Evolutionary conservation across 495 filamentous ascomycete genomes (phyloP).

Genomic region (Cryomyces minteri): DNA sequence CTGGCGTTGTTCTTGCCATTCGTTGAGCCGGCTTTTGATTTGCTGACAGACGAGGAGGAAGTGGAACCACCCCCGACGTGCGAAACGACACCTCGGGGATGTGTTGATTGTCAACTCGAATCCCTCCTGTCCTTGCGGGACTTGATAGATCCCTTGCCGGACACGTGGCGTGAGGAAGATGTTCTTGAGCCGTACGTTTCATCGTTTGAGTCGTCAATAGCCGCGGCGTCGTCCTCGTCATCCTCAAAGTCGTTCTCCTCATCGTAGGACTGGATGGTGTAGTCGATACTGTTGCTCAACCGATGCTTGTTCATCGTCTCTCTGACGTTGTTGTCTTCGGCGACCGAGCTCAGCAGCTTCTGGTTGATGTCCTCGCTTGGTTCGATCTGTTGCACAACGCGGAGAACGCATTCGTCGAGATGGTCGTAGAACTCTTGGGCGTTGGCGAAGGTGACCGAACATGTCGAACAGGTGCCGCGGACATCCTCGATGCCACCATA

Average conservation of each 20-base stretch:
- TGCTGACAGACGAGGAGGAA: constrained; percentile 3
- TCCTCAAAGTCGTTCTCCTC: constrained; percentile 36
- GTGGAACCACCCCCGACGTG: constrained; percentile 29
- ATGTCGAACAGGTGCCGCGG: constrained; percentile 92
- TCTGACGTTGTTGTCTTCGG: constrained; percentile 62
- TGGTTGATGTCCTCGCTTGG: constrained; percentile 94
- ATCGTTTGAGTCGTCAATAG: constrained; percentile 38
- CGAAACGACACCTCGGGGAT: constrained; percentile 31
- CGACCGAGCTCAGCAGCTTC: constrained; percentile 60
- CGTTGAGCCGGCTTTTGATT: constrained; percentile 1
- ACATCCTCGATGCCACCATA: constrained; percentile 26
- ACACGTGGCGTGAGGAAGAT: constrained; percentile 15
- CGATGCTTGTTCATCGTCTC: constrained; percentile 71
- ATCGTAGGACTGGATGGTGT: constrained; percentile 26
- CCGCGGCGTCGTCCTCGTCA: constrained; percentile 47
- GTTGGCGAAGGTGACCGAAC: constrained; percentile 74
- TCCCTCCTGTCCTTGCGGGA: constrained; percentile 16
- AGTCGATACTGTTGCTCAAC: constrained; percentile 38
- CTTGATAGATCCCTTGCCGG: constrained; percentile 31
- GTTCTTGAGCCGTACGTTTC: constrained; percentile 30
- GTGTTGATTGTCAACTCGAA: constrained; percentile 39
- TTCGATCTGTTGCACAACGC: constrained; percentile 93
- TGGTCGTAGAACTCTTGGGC: constrained; percentile 99
- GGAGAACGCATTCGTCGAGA: constrained; percentile 93
- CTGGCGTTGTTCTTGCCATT: constrained; percentile 3